Evolutionary conservation across 805 yeast genomes (phyloP), one percentile per base, ranked within the genome.

Genomic region (Yamadazyma akitaensis): DNA sequence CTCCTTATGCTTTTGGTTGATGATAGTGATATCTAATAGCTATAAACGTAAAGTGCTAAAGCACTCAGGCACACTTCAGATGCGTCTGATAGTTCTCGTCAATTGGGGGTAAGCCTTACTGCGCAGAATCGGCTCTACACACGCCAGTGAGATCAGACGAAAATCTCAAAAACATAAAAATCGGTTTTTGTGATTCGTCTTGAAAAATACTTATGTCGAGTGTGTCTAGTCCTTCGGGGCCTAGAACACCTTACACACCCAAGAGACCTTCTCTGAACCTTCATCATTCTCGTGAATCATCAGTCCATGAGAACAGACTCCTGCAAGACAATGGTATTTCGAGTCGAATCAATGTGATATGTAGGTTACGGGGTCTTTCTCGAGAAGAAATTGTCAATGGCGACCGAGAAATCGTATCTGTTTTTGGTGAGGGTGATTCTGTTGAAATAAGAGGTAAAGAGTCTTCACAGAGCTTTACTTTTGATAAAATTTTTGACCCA

Each of bases 401-500:
- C 8, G 42, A 40, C 2, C 45, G 44, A 9, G 48, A 51, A 7
- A 58, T 56, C 62, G 53, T 46, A 26, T 41, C 44, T 8, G 49
- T 57, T 24, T 55, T 56, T 13, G 56, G 26, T 13, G 41, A 39
- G 13, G 28, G 42, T 18, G 46, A 64, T 40, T 59, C 70, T 0
- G 62, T 70, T 2, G 46, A 55, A 3, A 45, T 68, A 19, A 55
- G 59, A 21, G 61, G 67, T 34, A 57, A 59, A 44, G 73, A 54
- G 50, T 47, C 55, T 46, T 47, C 54, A n/a, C 53, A 51, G 21
- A 46, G 53, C 7, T 88, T 81, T 54, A 75, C 82, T 0, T 88
- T 78, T 61, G 96, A 88, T 60, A 65, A 78, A 25, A 83, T 85
- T 0, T 88, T 88, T 55, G 73, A 64, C 6, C 69, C 74, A 1